Base-by-base conservation (phyloP, 1,284 basidiomycete species). In the Heterobasidion irregulare region DNA sequence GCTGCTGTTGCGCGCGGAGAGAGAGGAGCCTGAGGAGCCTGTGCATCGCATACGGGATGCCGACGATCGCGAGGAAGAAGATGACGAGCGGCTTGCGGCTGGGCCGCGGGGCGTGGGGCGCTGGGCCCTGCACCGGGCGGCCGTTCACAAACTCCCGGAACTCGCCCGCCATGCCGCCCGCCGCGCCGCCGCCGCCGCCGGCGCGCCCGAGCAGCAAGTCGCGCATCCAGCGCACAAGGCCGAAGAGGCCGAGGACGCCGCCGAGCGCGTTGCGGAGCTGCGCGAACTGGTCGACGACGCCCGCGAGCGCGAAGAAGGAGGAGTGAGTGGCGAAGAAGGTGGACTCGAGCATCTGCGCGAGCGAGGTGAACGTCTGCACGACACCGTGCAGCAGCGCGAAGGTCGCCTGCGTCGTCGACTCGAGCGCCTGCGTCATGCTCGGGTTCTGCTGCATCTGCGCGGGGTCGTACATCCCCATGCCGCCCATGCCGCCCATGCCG, bases 261-360 rank as follows among this genome's bases (percentile, higher is more conserved):
- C 94, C 94, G 12, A 99, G 80, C 33, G 94, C 95, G 63, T 94
- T 91, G 53, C 94, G 83, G 47, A 98, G 80, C 62, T 91, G 88
- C 8, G 87, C 86, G 65, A 99, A 90, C 69, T 99, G 97, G 66
- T 99, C 96, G 44, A 95, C 83, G 33, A 99, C 95, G 58, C 94
- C 94, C 55, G 98, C 94, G 91, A 99, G 98, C 58, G 96, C 96
- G 69, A 98, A 99, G 75, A 99, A 99, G 47, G 86, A 90, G 4
- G 92, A 94, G 72, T 99, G 97, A 0, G 97, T 99, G 3, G 97
- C 97, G 89, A 98, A 94, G 72, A 98, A 99, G 3, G 97, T 99
- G 46, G 84, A 89, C 70, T 99, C 96, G 63, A 99, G 85, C 84
- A 99, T 96, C 70, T 99, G 97, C 0, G 97, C 91, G 58, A 99